phyloP scores from a whole-genome alignment of 2,329 filamentous ascomycete species.

The Setomelanomma holmii region DNA sequence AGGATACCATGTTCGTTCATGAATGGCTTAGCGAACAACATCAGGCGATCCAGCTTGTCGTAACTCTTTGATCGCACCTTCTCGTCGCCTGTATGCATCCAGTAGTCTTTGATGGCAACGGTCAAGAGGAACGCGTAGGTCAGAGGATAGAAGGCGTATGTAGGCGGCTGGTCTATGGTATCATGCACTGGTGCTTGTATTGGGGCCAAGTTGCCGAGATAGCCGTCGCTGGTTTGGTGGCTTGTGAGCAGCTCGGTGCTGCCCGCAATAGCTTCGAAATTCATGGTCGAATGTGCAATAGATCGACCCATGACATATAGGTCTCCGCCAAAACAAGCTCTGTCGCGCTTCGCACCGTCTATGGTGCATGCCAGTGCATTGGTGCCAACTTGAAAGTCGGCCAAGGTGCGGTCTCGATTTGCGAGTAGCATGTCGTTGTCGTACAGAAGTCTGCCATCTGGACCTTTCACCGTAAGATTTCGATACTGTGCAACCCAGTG shows the following conservation, averaged over 20 bases:
- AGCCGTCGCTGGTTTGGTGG: conserved; percentile 11
- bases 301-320: conserved; percentile 13
- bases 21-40: background rate
- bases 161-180: conserved; percentile 5
- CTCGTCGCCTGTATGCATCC: conserved; percentile 10
- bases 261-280: conserved; percentile 7
- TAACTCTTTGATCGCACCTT: background rate
- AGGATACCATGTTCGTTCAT: conserved; percentile 7
- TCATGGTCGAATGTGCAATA: conserved; percentile 10
- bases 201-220: conserved; percentile 10
- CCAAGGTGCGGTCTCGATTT: conserved; percentile 4
- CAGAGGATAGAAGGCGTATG: conserved; percentile 12
- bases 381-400: conserved; percentile 14
- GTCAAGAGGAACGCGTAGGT: conserved; percentile 11
- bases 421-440: conserved; percentile 3
- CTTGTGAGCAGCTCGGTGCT: conserved; percentile 11
- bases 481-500: conserved; percentile 8
- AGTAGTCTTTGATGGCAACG: conserved; percentile 12
- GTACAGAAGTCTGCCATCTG: background rate
- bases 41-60: background rate
- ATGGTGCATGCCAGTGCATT: conserved; percentile 13
- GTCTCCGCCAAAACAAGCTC: conserved; percentile 15
- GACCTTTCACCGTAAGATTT: conserved; percentile 2
- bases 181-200: conserved; percentile 12
- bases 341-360: conserved; percentile 12